Evolutionary conservation across 768 basidiomycete species (phyloP).

Genomic region (Mycena rebaudengoi): DNA sequence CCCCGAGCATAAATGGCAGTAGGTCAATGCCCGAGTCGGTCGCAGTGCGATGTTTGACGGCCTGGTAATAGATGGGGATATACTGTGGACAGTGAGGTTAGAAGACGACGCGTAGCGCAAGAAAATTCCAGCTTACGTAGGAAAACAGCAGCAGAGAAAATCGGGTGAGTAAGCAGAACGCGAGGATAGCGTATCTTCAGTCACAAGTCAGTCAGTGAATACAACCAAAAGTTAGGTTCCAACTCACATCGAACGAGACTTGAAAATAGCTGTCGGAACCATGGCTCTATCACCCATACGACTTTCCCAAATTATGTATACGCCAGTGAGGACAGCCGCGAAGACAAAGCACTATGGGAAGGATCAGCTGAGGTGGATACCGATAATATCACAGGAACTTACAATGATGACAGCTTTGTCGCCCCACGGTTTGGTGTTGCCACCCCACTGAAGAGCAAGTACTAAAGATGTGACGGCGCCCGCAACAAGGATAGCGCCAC

Average conservation of each 20-base stretch:
- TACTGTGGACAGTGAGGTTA: too few relatives aligned
- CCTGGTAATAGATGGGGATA: conserved; percentile 30
- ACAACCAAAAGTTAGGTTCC: neutral
- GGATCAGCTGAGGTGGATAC: neutral
- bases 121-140: too few relatives aligned
- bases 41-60: conserved; percentile 13
- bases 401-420: conserved; percentile 25
- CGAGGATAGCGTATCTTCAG: conserved; percentile 9
- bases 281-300: conserved; percentile 22
- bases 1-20: conserved; percentile 25
- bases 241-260: conserved; percentile 8
- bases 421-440: conserved; percentile 51
- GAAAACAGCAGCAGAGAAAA: conserved; percentile 22
- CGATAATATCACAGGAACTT: neutral
- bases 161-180: conserved; percentile 13
- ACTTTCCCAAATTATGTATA: conserved; percentile 22
- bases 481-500: conserved; percentile 47
- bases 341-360: conserved; percentile 16
- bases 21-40: conserved; percentile 26
- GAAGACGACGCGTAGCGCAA: too few relatives aligned
- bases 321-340: conserved; percentile 7
- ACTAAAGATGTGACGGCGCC: conserved; percentile 45
- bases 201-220: neutral
- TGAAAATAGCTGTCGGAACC: conserved; percentile 23
- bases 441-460: conserved; percentile 55